Base-by-base conservation (phyloP, 75 land plant genomes). In the Selaginella tamariscina region DNA sequence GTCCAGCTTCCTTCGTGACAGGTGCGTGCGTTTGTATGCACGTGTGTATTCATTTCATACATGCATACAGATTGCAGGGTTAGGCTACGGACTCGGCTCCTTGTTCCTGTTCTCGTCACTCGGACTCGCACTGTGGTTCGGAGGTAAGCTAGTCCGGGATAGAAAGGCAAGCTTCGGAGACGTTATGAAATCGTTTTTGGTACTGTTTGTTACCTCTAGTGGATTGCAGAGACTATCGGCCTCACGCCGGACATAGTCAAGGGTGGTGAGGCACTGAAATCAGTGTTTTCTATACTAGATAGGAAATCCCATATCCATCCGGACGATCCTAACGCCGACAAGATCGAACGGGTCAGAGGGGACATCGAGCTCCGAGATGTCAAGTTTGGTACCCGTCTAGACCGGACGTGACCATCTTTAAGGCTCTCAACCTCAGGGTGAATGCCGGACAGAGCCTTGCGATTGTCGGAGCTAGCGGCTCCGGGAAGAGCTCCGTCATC, bases 381-480 rank as follows among this genome's bases (percentile, higher is more conserved):
- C 1, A 27, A n/a, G 13, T 69, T 28, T 18, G 5, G 2, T 69
- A 69, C 26, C 71, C 71, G 28, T 2, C 71, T 1, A 56, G 71
- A 2, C 71, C 71, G 24, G 67, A 55, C 1, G 28, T 55, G 1
- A 11, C 31, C 5, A 56, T 69, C 29, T 69, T 69, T 65, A 69
- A 56, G 20, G 31, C 54, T 65, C 27, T 69, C n/a, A 69, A 69
- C 29, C 27, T 69, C 65, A 69, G 9, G 26, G 71, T 69, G 1
- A 64, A 69, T 5, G 15, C 65, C 20, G 71, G 71, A 22, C 24
- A 39, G 20, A 39, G 64, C 27, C 69, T 68, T 2, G 69, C 69
- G 20, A 27, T 68, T 5, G 69, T 68, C 13, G 69, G 69, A 11
- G n/a, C 69, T 21, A 68, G 69, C 63, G 69, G 69, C 2, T 68